A percentile compares a stretch with the other conserved stretches of the same genome.
Evolutionary conservation across 1,139 yeast species (phyloP).

Genomic region (Scheffersomyces segobiensis): DNA sequence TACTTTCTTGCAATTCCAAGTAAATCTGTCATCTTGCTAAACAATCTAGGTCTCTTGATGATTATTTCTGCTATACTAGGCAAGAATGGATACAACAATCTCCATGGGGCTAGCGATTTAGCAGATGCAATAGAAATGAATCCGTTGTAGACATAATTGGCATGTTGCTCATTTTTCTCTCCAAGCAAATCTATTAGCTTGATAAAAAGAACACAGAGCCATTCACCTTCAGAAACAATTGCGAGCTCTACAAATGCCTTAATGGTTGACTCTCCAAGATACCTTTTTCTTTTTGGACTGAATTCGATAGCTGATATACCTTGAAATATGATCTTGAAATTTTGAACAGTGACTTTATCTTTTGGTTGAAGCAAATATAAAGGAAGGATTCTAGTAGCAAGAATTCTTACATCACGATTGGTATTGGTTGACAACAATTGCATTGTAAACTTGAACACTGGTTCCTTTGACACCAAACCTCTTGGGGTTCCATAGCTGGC

Average conservation of each 20-base stretch:
- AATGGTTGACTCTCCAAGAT: constrained; percentile 64
- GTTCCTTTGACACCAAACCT: constrained; percentile 17
- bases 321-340: constrained; percentile 38
- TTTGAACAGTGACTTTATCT: constrained; percentile 32
- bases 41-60: constrained; percentile 59
- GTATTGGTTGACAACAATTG: constrained; percentile 21
- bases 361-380: constrained; percentile 39
- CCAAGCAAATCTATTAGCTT: constrained; percentile 62
- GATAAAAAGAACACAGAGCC: constrained; percentile 59
- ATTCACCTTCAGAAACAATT: constrained; percentile 57
- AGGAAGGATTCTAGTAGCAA: constrained; percentile 50
- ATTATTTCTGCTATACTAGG: constrained; percentile 71
- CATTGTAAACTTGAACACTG: constrained; percentile 24
- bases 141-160: constrained; percentile 63
- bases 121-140: constrained; percentile 49
- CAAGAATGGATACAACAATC: constrained; percentile 74
- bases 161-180: constrained; percentile 59
- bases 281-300: constrained; percentile 21
- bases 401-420: constrained; percentile 54
- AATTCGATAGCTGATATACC: constrained; percentile 38
- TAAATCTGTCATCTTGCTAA: constrained; percentile 61
- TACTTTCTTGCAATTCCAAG: constrained; percentile 61
- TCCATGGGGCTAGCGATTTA: constrained; percentile 58
- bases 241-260: constrained; percentile 64
- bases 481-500: constrained; percentile 32